Base-by-base conservation (phyloP, 73 alveolate species). In the Symbiodinium pilosum region DNA sequence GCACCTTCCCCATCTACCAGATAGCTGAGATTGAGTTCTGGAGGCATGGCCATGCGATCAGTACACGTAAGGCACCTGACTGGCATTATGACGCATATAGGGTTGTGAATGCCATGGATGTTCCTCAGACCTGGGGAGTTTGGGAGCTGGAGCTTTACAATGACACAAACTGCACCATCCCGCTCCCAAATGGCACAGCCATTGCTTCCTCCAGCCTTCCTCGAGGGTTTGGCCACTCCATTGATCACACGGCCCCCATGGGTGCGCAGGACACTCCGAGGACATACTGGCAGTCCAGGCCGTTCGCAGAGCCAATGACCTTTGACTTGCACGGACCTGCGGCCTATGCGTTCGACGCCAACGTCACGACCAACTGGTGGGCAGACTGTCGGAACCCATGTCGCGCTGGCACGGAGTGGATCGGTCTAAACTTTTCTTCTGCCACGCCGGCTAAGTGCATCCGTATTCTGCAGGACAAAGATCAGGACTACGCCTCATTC, bases 291-390 rank as follows among this genome's bases (percentile, higher is more conserved):
- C 95, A 88, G 43, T 88, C 95, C 24, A 36, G 95, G 88, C 85
- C 85, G 28, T 73, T 73, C 34, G 85, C 85, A 36, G 85, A 73
- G 16, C 85, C 85, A 24, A 36, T 36, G 85, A 73, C 47, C 0
- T 87, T 87, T 56, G 73, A 64, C n/a, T 41, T 88, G 42, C 95
- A 88, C 42, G 95, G 95, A 5, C 87, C 95, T 39, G 85, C 95
- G 28, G 43, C 43, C 59, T 88, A 59, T 40, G 95, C 95, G 47
- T 88, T 88, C 11, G 95, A 88, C 34, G 47, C 30, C n/a, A 88
- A 88, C 43, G n/a, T 64, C 73, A 88, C 95, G 38, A 88, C 95
- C 43, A 88, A 88, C 69, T 88, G 95, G 95, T 86, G 94, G 94
- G 81, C 81, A 20, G 44, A 73, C 44, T 73, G 85, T 12, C 85